Percentiles rank a stretch among this genome's conserved stretches.
Evolutionary conservation across 352 stramenopile species (phyloP).

Genomic region (Pythium dissotocum): DNA sequence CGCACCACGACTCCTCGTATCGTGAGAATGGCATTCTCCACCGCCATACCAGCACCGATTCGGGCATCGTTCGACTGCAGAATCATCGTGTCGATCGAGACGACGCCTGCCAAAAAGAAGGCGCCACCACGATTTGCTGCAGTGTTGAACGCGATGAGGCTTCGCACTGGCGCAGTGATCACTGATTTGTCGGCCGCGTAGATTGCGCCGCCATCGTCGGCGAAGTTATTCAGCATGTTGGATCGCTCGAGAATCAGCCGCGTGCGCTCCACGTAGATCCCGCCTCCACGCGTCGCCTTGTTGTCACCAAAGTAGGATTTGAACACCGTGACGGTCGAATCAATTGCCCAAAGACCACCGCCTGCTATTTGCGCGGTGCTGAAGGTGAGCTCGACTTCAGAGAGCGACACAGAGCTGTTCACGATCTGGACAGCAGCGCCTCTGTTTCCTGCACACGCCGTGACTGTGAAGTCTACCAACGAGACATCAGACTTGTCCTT

Average conservation of each 20-base stretch:
- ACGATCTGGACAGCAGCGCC: conserved; percentile 37
- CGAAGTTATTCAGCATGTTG: background rate
- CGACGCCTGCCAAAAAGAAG: conserved; percentile 8
- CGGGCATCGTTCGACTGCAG: conserved; percentile 34
- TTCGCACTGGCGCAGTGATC: background rate
- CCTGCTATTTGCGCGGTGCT: conserved; percentile 24
- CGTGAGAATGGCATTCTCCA: conserved; percentile 23
- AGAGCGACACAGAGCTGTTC: conserved; percentile 11
- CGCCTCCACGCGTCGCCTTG: conserved; percentile 6
- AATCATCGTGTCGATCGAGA: conserved; percentile 1
- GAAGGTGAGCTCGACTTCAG: conserved; percentile 16
- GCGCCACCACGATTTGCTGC: conserved; percentile 18
- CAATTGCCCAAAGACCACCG: conserved; percentile 34
- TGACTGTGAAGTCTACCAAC: conserved; percentile 35
- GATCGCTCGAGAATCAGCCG: conserved; percentile 7
- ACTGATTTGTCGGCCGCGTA: conserved; percentile 5
- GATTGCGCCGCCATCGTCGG: conserved; percentile 15
- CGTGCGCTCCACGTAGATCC: conserved; percentile 14
- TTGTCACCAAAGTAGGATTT: conserved; percentile 9
- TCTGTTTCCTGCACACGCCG: conserved; percentile 15
- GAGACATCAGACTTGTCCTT: background rate
- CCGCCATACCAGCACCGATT: conserved; percentile 37
- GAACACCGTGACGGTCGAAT: conserved; percentile 31
- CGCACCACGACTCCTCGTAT: conserved; percentile 22
- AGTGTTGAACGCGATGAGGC: conserved; percentile 5